Percentiles rank a stretch among this genome's conserved stretches.
Conservation (phyloP, 2,329 filamentous ascomycete species). For the Stemphylium vesicarium region DNA sequence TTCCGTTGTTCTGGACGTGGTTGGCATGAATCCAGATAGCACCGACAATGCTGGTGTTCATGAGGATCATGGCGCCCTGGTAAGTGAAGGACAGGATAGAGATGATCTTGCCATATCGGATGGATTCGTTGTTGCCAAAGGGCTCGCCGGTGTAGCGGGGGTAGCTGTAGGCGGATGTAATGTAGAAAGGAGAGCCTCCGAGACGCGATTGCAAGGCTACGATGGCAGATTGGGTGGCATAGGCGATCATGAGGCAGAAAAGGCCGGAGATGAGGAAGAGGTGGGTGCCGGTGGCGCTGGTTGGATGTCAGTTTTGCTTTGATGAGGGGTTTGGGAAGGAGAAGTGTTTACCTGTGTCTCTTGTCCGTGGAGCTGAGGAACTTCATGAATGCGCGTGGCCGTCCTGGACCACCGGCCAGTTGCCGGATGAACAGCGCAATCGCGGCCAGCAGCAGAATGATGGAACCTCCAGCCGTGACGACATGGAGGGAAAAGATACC, state of each 20-base stretch:
- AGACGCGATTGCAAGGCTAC: slow-evolving; percentile 21
- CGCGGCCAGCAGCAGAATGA: slow-evolving; percentile 16
- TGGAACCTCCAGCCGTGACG: slow-evolving; percentile 19
- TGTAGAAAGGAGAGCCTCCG: slow-evolving; percentile 15
- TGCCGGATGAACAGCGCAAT: slow-evolving; percentile 10
- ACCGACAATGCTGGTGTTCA: slow-evolving; percentile 31
- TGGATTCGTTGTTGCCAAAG: not conserved
- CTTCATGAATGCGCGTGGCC: slow-evolving; percentile 15
- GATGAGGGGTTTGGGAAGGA: no score
- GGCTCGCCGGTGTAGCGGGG: slow-evolving; percentile 11
- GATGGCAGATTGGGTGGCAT: slow-evolving; percentile 21
- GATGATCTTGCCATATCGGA: slow-evolving; percentile 16
- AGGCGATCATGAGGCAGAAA: slow-evolving; percentile 22
- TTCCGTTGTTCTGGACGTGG: slow-evolving; percentile 24
- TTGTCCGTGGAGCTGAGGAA: slow-evolving; percentile 5
- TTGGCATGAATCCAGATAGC: slow-evolving; percentile 29
- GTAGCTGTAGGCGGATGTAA: slow-evolving; percentile 25
- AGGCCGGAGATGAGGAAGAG: slow-evolving; percentile 24
- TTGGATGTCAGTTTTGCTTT: no score
- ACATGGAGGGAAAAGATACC: slow-evolving; percentile 26
- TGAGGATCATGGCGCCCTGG: slow-evolving; percentile 23
- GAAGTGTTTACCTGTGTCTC: slow-evolving; percentile 4
- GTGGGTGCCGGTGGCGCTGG: slow-evolving; percentile 17
- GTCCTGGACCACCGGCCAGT: slow-evolving; percentile 16
- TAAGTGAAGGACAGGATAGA: slow-evolving; percentile 26